These are phyloP conservation scores for Stephania cephalantha DNA, from an alignment of 164 flowering plant species.

Conservation along the genomic window DNA sequence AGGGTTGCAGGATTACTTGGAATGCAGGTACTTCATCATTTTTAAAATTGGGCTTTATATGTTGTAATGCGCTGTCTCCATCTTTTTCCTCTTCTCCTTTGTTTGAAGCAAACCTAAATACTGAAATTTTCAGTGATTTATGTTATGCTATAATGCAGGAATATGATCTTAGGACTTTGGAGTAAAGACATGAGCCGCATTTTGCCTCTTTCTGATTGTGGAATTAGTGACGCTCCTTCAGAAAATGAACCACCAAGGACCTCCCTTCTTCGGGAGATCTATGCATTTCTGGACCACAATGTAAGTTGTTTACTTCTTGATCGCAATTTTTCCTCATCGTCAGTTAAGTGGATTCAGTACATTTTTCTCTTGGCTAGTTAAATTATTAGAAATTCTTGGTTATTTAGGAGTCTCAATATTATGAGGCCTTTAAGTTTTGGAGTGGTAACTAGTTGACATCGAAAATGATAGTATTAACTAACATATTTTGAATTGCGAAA, in stretches of 20 bases:
- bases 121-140: slow-evolving; percentile 4
- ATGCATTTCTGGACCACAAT: slow-evolving; percentile 73
- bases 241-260: slow-evolving; percentile 48
- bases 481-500: neutral
- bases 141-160: slow-evolving; percentile 46
- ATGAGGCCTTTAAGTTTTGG: neutral
- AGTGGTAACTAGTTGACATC: neutral
- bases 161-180: slow-evolving; percentile 81
- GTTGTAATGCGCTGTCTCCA: neutral
- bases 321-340: neutral
- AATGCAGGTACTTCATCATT: slow-evolving; percentile 70
- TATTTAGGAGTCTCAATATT: neutral
- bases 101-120: neutral
- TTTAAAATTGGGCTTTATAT: slow-evolving; percentile 5
- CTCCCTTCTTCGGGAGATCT: slow-evolving; percentile 71
- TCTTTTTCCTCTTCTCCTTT: neutral
- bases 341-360: neutral
- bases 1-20: slow-evolving; percentile 85
- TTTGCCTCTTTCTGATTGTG: slow-evolving; percentile 78
- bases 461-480: neutral
- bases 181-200: slow-evolving; percentile 71
- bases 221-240: slow-evolving; percentile 42
- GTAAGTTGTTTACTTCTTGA: slow-evolving; percentile 43
- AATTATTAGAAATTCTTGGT: neutral
- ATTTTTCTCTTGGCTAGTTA: neutral